Evolutionary conservation across 495 filamentous ascomycete species (phyloP).

Genomic region (Talaromyces ruber): DNA sequence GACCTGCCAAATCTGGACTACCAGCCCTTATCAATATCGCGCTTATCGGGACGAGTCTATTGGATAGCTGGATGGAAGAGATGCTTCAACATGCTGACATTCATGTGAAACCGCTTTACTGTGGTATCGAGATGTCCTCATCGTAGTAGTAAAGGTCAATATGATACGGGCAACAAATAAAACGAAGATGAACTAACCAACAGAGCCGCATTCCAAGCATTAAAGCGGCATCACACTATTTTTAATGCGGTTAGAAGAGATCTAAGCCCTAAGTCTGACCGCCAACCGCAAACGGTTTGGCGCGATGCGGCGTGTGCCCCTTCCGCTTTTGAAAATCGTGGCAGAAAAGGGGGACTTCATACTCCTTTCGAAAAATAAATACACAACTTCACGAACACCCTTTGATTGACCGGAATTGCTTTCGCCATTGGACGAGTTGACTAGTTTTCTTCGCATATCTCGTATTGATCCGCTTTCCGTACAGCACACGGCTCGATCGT

Average conservation of each 20-base stretch:
- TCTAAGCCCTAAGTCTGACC: background rate
- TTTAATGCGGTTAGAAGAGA: background rate
- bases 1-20: no score
- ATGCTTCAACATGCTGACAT: no score
- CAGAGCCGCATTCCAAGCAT: background rate
- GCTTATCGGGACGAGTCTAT: no score
- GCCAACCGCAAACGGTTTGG: constrained; percentile 4
- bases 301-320: background rate
- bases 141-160: no score
- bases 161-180: no score
- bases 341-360: constrained; percentile 5
- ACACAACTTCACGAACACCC: background rate
- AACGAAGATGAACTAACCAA: no score
- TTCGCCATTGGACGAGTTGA: background rate
- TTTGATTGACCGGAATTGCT: background rate
- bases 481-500: no score
- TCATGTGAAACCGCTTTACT: no score
- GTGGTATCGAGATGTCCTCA: no score
- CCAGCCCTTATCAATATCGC: no score
- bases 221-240: background rate
- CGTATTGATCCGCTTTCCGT: no score
- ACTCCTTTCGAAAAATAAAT: background rate
- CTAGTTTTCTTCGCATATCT: background rate
- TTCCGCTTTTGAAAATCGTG: constrained; percentile 5
- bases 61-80: no score